Conservation (phyloP, 768 basidiomycete species). For the Tricholoma terreum region DNA sequence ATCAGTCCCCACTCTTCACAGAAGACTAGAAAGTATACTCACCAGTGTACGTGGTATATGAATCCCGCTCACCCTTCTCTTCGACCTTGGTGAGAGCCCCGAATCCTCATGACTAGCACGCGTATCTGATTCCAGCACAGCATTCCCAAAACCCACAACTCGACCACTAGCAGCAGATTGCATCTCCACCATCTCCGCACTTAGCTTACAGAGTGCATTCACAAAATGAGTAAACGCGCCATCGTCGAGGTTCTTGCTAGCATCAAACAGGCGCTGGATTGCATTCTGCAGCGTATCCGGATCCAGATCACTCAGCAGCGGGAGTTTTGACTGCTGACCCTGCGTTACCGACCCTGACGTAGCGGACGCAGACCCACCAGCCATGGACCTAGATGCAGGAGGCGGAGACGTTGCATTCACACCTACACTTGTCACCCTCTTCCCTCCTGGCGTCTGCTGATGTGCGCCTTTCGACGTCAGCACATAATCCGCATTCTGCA, state of each 20-base stretch:
- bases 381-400: neutral
- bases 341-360: conserved; percentile 23
- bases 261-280: conserved; percentile 84
- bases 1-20: neutral
- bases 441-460: conserved; percentile 26
- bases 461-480: conserved; percentile 58
- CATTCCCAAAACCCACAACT: conserved; percentile 28
- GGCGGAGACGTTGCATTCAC: conserved; percentile 7
- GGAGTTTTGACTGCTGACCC: conserved; percentile 40
- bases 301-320: conserved; percentile 70
- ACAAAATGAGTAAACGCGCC: conserved; percentile 75
- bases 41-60: conserved; percentile 78
- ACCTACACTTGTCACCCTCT: conserved; percentile 32
- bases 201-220: conserved; percentile 77
- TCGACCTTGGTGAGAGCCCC: conserved; percentile 38
- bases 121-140: conserved; percentile 30
- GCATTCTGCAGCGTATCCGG: conserved; percentile 67
- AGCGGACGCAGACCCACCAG: conserved; percentile 39
- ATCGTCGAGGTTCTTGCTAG: conserved; percentile 82
- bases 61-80: conserved; percentile 82
- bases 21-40: conserved; percentile 23
- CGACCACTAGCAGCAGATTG: conserved; percentile 38
- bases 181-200: conserved; percentile 92
- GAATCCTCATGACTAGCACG: conserved; percentile 36
- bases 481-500: conserved; percentile 96